Percentiles rank a stretch among this genome's conserved stretches.
Conservation (phyloP, 2,329 filamentous ascomycete genomes). For the Colletotrichum destructivum region DNA sequence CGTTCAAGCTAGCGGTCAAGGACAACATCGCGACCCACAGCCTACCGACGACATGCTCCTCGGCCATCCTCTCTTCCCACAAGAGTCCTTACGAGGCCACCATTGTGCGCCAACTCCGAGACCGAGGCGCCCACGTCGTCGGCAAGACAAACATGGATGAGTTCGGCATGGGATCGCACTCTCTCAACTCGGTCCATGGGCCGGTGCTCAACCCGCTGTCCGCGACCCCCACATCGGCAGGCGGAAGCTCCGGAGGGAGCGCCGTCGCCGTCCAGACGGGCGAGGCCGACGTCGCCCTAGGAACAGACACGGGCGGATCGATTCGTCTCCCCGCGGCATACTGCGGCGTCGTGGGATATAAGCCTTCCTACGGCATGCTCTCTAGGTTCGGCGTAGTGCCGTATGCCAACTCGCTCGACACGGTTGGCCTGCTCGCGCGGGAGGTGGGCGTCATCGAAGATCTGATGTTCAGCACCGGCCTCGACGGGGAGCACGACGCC, state of each 20-base stretch:
- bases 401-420: conserved; percentile 94
- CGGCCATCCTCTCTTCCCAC: conserved; percentile 79
- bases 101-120: conserved; percentile 78
- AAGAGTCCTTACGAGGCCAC: conserved; percentile 86
- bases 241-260: conserved; percentile 94
- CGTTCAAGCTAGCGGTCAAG: conserved; percentile 75
- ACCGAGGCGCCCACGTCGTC: conserved; percentile 73
- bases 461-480: conserved; percentile 64
- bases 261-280: conserved; percentile 83
- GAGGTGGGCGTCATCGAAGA: conserved; percentile 66
- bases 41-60: conserved; percentile 87
- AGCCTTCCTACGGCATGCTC: conserved; percentile 91
- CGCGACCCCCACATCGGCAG: conserved; percentile 72
- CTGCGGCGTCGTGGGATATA: conserved; percentile 86
- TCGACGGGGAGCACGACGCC: conserved; percentile 72
- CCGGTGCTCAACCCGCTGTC: conserved; percentile 69
- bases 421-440: conserved; percentile 82
- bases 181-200: conserved; percentile 78
- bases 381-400: conserved; percentile 90
- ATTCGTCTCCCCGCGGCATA: conserved; percentile 91
- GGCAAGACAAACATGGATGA: conserved; percentile 96
- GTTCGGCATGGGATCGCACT: conserved; percentile 95
- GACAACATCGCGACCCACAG: conserved; percentile 81
- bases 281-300: conserved; percentile 76
- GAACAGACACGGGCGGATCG: conserved; percentile 94